Conservation (phyloP, 257 asterid species). For the Nemophila menziesii region DNA sequence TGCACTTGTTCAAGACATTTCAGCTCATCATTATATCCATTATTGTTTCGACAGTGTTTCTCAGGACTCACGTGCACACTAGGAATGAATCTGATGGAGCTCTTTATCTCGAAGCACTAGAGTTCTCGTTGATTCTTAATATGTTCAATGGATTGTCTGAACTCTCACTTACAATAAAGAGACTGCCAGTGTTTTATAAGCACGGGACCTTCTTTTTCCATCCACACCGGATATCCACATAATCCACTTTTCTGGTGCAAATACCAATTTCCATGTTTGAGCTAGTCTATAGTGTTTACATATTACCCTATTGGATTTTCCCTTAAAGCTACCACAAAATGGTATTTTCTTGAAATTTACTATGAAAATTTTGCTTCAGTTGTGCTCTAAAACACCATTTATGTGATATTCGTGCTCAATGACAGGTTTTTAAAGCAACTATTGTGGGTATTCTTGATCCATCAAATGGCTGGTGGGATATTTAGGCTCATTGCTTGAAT, state of each 20-base stretch:
- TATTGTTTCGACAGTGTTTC: slow-evolving; percentile 50
- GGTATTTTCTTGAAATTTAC: no score
- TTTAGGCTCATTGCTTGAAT: slow-evolving; percentile 48
- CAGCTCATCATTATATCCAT: slow-evolving; percentile 50
- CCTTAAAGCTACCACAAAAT: slow-evolving; percentile 60
- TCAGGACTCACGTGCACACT: slow-evolving; percentile 39
- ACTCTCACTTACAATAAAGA: slow-evolving; percentile 39
- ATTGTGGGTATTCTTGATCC: slow-evolving; percentile 38
- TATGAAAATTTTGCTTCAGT: no score
- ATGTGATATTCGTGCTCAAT: not conserved
- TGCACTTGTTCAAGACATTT: slow-evolving; percentile 52
- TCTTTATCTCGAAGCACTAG: slow-evolving; percentile 42
- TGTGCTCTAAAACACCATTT: no score
- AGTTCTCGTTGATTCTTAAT: slow-evolving; percentile 43
- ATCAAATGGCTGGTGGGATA: slow-evolving; percentile 63
- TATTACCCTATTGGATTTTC: slow-evolving; percentile 61
- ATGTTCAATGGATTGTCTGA: slow-evolving; percentile 65
- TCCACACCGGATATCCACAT: slow-evolving; percentile 60
- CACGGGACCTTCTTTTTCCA: slow-evolving; percentile 60
- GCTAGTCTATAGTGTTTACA: slow-evolving; percentile 36
- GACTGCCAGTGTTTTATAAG: slow-evolving; percentile 69
- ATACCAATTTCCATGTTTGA: slow-evolving; percentile 54
- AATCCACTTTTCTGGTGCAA: slow-evolving; percentile 45
- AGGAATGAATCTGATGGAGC: slow-evolving; percentile 33
- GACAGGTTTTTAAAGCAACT: slow-evolving; percentile 57